These are phyloP conservation scores for Leptographium galeiforme DNA, from an alignment of 2,329 filamentous ascomycete species.

Conservation along the genomic window DNA sequence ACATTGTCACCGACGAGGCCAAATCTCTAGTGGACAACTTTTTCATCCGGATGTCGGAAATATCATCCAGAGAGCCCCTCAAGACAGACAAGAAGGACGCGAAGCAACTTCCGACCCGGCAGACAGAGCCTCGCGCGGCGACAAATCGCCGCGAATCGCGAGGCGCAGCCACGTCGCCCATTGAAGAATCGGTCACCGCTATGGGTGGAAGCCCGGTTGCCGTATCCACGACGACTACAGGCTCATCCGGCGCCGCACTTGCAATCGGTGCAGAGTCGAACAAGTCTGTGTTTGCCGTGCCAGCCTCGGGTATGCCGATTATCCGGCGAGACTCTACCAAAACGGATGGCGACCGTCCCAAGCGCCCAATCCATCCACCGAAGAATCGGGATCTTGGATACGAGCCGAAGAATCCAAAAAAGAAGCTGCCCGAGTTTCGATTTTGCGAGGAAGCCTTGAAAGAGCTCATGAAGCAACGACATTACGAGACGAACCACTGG, in stretches of 20 bases:
- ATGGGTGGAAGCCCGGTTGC: constrained; percentile 22
- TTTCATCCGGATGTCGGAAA: constrained; percentile 29
- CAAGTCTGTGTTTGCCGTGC: constrained; percentile 49
- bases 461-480: constrained; percentile 63
- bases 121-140: constrained; percentile 29
- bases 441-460: constrained; percentile 76
- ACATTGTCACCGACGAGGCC: constrained; percentile 53
- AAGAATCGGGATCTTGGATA: constrained; percentile 89
- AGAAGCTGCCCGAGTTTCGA: constrained; percentile 76
- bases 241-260: constrained; percentile 12
- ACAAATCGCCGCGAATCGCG: constrained; percentile 21
- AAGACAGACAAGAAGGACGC: constrained; percentile 49
- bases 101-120: constrained; percentile 31
- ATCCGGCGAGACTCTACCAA: constrained; percentile 77
- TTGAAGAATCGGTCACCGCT: constrained; percentile 8
- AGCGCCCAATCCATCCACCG: constrained; percentile 85
- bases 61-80: constrained; percentile 38
- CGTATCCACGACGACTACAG: constrained; percentile 9
- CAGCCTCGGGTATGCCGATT: constrained; percentile 63
- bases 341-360: constrained; percentile 65
- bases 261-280: constrained; percentile 21
- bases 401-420: constrained; percentile 68
- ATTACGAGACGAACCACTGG: constrained; percentile 52
- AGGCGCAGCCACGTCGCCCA: constrained; percentile 18
- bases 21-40: constrained; percentile 42